These are phyloP conservation scores for Nematodospora valgi DNA, from an alignment of 805 yeast species.

Conservation along the genomic window DNA sequence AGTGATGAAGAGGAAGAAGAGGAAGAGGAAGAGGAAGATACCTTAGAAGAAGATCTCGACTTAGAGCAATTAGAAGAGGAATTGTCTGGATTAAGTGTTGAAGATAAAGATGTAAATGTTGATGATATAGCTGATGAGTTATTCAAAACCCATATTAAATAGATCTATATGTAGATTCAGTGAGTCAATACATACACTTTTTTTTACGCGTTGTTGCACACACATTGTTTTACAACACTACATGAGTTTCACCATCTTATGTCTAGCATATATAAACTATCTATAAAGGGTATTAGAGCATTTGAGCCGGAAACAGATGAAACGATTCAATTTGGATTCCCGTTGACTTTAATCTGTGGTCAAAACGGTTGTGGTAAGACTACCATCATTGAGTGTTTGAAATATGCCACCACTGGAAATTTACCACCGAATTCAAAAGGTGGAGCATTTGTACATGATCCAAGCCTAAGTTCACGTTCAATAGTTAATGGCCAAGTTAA, in stretches of 20 bases:
- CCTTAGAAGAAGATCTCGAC: conserved; percentile 53
- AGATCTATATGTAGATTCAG: conserved; percentile 4
- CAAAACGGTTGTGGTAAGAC: conserved; percentile 97
- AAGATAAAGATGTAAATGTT: conserved; percentile 43
- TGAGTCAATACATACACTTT: background rate
- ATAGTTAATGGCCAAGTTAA: conserved; percentile 89
- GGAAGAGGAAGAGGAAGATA: conserved; percentile 43
- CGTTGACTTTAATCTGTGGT: conserved; percentile 91
- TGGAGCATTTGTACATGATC: conserved; percentile 95
- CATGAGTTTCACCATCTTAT: too few relatives aligned
- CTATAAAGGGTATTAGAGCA: conserved; percentile 84
- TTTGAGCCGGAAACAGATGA: conserved; percentile 84
- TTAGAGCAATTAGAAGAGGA: conserved; percentile 50
- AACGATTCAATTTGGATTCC: conserved; percentile 83
- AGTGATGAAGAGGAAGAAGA: conserved; percentile 67
- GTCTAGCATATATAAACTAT: conserved; percentile 41
- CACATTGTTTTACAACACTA: conserved; percentile 1
- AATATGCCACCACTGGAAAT: conserved; percentile 93
- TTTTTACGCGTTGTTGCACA: background rate
- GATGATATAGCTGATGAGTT: conserved; percentile 59
- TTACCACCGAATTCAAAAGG: conserved; percentile 94
- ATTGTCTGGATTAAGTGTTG: conserved; percentile 44
- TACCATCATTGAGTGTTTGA: conserved; percentile 88
- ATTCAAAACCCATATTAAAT: conserved; percentile 48
- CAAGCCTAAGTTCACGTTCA: conserved; percentile 69